Conservation (phyloP, 257 asterid genomes). For the Salvia miltiorrhiza region DNA sequence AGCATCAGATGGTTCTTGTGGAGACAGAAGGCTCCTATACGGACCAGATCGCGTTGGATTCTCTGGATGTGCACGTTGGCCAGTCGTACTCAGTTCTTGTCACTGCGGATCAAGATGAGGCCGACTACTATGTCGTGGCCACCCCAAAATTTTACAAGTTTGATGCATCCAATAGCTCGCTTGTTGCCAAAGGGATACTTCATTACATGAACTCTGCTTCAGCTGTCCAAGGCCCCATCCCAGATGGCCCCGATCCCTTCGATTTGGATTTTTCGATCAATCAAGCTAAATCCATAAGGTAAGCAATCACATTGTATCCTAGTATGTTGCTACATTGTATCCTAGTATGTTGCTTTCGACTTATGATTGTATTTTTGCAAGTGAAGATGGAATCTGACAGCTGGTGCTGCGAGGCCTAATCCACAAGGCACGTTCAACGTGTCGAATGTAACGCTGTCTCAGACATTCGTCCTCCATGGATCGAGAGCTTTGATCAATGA, state of each 20-base stretch:
- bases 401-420: constrained; percentile 60
- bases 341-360: background rate
- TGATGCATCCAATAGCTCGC: constrained; percentile 3
- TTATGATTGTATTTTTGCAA: background rate
- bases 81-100: constrained; percentile 54
- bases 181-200: constrained; percentile 38
- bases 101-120: constrained; percentile 43
- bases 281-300: constrained; percentile 58
- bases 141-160: constrained; percentile 27
- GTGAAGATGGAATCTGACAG: constrained; percentile 49
- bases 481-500: constrained; percentile 35
- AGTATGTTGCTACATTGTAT: too few species aligned
- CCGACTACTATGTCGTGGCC: constrained; percentile 50
- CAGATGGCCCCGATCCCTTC: constrained; percentile 43
- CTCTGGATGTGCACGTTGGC: constrained; percentile 54
- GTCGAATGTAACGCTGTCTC: constrained; percentile 32
- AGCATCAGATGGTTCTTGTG: constrained; percentile 44
- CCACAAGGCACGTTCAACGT: constrained; percentile 60
- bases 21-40: constrained; percentile 66
- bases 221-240: constrained; percentile 33
- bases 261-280: constrained; percentile 39
- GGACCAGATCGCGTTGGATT: constrained; percentile 38
- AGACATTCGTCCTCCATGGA: constrained; percentile 46
- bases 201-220: constrained; percentile 38
- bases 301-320: background rate